phyloP scores from a whole-genome alignment of 768 basidiomycete genomes.

The Russula sp. region DNA sequence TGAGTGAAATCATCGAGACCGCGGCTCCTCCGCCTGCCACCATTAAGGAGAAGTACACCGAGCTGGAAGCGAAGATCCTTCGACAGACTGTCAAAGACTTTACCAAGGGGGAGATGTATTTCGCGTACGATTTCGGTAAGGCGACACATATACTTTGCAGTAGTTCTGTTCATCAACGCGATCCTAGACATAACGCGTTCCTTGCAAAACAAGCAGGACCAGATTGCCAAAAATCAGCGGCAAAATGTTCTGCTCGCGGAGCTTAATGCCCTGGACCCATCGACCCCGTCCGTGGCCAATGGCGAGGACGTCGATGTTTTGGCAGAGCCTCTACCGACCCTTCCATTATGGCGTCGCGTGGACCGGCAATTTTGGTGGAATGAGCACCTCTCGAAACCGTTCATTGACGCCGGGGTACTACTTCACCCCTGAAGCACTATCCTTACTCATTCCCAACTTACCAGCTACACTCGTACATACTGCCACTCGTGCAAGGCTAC shows the following conservation, averaged over 20 bases:
- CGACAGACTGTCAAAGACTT: conserved; percentile 73
- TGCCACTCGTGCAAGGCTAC: conserved; percentile 93
- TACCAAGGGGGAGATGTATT: conserved; percentile 85
- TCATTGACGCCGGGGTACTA: conserved; percentile 80
- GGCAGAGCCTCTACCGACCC: conserved; percentile 64
- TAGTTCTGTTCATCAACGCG: neutral
- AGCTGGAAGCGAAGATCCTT: conserved; percentile 80
- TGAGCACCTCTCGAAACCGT: conserved; percentile 75
- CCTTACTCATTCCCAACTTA: conserved; percentile 1
- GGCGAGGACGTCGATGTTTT: conserved; percentile 45
- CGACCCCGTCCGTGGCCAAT: conserved; percentile 27
- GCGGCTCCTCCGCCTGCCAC: conserved; percentile 59
- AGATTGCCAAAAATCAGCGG: conserved; percentile 48
- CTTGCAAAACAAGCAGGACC: conserved; percentile 72
- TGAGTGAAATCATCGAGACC: conserved; percentile 52
- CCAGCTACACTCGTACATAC: conserved; percentile 77
- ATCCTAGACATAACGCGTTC: conserved; percentile 72
- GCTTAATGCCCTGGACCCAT: conserved; percentile 44
- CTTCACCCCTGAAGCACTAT: neutral
- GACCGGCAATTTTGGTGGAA: conserved; percentile 97
- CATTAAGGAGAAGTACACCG: conserved; percentile 59
- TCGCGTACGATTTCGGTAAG: conserved; percentile 78
- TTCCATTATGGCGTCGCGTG: conserved; percentile 89
- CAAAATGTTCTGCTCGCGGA: conserved; percentile 56
- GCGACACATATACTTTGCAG: conserved; percentile 7